Evolutionary conservation across 345 rosid species (phyloP).

Genomic region (Salix purpurea): DNA sequence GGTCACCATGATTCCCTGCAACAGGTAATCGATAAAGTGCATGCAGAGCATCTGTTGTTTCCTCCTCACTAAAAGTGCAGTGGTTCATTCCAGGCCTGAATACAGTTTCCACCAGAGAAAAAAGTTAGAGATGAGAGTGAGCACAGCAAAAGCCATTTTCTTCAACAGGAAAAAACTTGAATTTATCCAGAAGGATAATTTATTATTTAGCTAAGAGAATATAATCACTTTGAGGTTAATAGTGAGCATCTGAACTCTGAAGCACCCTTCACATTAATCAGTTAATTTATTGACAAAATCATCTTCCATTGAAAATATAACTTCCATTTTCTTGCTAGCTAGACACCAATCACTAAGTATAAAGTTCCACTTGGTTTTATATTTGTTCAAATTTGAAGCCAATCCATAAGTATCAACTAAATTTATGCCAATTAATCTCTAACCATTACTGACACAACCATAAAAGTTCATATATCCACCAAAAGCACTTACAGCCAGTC

Average conservation of each 20-base stretch:
- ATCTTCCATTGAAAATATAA: neutral
- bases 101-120: constrained; percentile 9
- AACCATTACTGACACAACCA: neutral
- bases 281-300: neutral
- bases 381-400: neutral
- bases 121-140: neutral
- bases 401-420: neutral
- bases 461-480: neutral
- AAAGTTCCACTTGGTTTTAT: neutral
- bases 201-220: neutral
- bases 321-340: constrained; percentile 1
- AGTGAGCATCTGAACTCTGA: neutral
- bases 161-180: neutral
- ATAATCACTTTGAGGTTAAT: neutral
- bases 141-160: neutral
- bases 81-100: constrained; percentile 69
- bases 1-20: constrained; percentile 28
- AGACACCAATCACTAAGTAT: neutral
- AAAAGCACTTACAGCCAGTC: constrained; percentile 78
- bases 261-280: neutral
- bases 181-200: neutral
- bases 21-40: constrained; percentile 31
- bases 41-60: constrained; percentile 59
- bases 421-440: neutral
- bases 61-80: constrained; percentile 63